Base-by-base conservation (phyloP, 148 eudicot genomes). In the Chenopodium suecicum region DNA sequence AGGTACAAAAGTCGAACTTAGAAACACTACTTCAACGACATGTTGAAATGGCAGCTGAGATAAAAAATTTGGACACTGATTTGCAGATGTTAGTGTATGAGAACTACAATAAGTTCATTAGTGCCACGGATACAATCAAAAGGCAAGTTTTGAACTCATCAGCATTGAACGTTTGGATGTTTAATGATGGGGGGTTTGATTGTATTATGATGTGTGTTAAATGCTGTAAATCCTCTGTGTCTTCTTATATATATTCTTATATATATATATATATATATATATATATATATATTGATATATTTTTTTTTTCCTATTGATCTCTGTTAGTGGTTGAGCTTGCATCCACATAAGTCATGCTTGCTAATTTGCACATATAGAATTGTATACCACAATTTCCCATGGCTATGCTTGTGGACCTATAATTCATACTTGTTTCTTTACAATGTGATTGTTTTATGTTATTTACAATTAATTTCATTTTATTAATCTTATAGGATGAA, bases 21-120 rank as follows among this genome's bases (percentile, higher is more conserved):
- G 99, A 96, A 83, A 89, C 90, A 17, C 85, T 96, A 76, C 99
- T 96, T 86, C 95, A 94, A 85, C 90, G 89, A 70, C 99, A 96
- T 86, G 98, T 96, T 65, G 97, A 96, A 90, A 92, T 96, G 99
- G 99, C 99, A 76, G 97, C 99, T 82, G 99, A 96, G 84, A 94
- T 92, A 71, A 96, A 96, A 79, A 96, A 94, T 88, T 95, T 96
- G 82, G 99, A 94, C 84, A 96, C 99, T 65, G 99, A 96, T 91
- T 82, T 94, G 88, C 99, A 96, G 87, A 96, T 94, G 99, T 84
- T 96, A 80, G 99, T 96, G 74, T 96, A 96, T 88, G 99, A 94
- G 79, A 96, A 96, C 83, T 96, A 96, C 89, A 96, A 96, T 85
- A 96, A 94, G 87, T 96, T 96, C 86, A 94, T 96, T 67, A 96